Evolutionary conservation across 2,329 filamentous ascomycete species (phyloP).

Genomic region (Calcarisporium arbuscula): DNA sequence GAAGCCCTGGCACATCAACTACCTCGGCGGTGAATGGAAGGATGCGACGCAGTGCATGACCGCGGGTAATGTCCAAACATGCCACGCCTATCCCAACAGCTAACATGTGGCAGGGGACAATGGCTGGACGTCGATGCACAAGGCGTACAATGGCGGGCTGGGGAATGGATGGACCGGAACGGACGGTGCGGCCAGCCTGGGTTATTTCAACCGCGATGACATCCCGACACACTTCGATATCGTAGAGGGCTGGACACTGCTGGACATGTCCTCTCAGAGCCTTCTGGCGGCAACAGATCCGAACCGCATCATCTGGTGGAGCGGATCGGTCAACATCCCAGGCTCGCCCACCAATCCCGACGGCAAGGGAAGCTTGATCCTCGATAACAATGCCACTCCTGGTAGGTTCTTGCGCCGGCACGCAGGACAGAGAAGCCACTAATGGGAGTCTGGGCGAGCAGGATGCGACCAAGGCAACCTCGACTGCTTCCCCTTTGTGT

Average conservation of each 20-base stretch:
- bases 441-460: constrained; percentile 10
- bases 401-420: constrained; percentile 9
- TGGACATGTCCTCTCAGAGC: constrained; percentile 13
- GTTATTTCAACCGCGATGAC: constrained; percentile 42
- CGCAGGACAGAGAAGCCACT: too few relatives aligned
- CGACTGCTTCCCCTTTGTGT: constrained; percentile 45
- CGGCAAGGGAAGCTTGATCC: constrained; percentile 37
- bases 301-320: constrained; percentile 31
- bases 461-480: constrained; percentile 34
- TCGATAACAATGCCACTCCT: constrained; percentile 35
- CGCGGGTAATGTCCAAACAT: too few relatives aligned
- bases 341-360: constrained; percentile 23
- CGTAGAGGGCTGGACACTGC: constrained; percentile 45
- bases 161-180: constrained; percentile 43
- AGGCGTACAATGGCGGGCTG: constrained; percentile 40
- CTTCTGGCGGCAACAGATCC: constrained; percentile 33
- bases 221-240: constrained; percentile 48
- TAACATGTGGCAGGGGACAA: too few relatives aligned
- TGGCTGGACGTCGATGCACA: constrained; percentile 44
- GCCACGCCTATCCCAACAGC: too few relatives aligned
- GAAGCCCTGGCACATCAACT: constrained; percentile 45
- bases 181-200: constrained; percentile 26
- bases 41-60: constrained; percentile 46
- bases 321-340: constrained; percentile 42
- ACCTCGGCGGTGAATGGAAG: constrained; percentile 36